phyloP scores from a whole-genome alignment of 2,329 filamentous ascomycete species.

The Colletotrichum abscissum region DNA sequence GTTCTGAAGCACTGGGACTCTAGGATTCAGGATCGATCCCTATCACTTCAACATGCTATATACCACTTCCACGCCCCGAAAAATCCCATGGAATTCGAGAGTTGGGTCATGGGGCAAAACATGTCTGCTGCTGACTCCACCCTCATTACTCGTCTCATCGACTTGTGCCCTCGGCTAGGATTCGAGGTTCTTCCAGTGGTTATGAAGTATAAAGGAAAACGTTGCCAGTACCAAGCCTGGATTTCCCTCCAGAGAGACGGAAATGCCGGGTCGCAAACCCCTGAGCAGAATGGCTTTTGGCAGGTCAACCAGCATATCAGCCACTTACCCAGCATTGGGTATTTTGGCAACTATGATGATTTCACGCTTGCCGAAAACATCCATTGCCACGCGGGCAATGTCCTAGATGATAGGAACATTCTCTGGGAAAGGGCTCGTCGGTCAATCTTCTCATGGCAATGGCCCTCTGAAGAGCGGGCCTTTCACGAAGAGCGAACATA shows the following conservation, averaged over 20 bases:
- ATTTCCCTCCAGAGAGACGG: background rate
- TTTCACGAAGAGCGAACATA: constrained; percentile 20
- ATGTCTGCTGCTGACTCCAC: constrained; percentile 14
- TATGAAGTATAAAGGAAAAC: constrained; percentile 22
- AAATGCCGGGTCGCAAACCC: background rate
- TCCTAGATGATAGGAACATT: constrained; percentile 20
- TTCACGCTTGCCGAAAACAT: constrained; percentile 4
- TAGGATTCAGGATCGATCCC: background rate
- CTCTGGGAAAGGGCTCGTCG: constrained; percentile 30
- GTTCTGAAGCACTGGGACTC: constrained; percentile 10
- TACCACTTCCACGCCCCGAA: constrained; percentile 25
- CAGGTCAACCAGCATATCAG: constrained; percentile 25
- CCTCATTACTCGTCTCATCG: background rate
- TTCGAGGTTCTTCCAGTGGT: constrained; percentile 31
- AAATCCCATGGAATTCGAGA: constrained; percentile 14
- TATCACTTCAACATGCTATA: constrained; percentile 16
- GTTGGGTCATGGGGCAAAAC: background rate
- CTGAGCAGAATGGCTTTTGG: constrained; percentile 9
- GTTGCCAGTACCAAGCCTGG: constrained; percentile 14
- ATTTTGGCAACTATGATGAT: constrained; percentile 4
- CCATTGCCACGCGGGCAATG: constrained; percentile 9
- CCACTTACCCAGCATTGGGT: constrained; percentile 11
- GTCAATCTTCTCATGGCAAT: constrained; percentile 15
- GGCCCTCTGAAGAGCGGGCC: background rate
- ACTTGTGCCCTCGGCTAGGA: constrained; percentile 8